Evolutionary conservation across 768 basidiomycete genomes (phyloP).

Genomic region (Daedaleopsis nitida): DNA sequence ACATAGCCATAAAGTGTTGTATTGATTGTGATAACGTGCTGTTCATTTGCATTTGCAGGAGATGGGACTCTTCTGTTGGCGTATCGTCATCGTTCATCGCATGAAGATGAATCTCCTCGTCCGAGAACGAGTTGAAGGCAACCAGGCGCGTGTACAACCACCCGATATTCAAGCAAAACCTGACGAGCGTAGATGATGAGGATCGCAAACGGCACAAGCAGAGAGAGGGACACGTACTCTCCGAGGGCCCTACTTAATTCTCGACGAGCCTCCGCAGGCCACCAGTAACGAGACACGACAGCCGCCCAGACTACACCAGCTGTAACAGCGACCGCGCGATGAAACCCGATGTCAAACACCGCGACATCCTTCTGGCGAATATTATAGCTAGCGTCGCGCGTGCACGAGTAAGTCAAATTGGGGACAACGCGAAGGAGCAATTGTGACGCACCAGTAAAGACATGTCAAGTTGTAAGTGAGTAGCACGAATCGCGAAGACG

Average conservation of each 20-base stretch:
- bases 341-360: conserved; percentile 69
- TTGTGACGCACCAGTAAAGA: conserved; percentile 41
- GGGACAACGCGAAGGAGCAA: no score
- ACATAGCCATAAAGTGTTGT: conserved; percentile 94
- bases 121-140: conserved; percentile 77
- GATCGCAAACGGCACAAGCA: no score
- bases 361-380: conserved; percentile 63
- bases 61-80: conserved; percentile 34
- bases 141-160: conserved; percentile 95
- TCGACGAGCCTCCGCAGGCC: conserved; percentile 91
- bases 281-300: conserved; percentile 88
- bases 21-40: conserved; percentile 62
- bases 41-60: conserved; percentile 40
- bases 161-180: conserved; percentile 90
- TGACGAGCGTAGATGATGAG: conserved; percentile 31
- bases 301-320: conserved; percentile 89
- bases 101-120: conserved; percentile 34
- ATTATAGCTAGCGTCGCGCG: conserved; percentile 66
- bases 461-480: conserved; percentile 90
- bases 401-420: background rate
- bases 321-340: conserved; percentile 79
- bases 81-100: conserved; percentile 23
- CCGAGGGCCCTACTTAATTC: conserved; percentile 84
- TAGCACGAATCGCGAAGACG: conserved; percentile 78
- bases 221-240: conserved; percentile 58